Evolutionary conservation across 2,329 filamentous ascomycete genomes (phyloP).

Genomic region (Cercospora sesami): DNA sequence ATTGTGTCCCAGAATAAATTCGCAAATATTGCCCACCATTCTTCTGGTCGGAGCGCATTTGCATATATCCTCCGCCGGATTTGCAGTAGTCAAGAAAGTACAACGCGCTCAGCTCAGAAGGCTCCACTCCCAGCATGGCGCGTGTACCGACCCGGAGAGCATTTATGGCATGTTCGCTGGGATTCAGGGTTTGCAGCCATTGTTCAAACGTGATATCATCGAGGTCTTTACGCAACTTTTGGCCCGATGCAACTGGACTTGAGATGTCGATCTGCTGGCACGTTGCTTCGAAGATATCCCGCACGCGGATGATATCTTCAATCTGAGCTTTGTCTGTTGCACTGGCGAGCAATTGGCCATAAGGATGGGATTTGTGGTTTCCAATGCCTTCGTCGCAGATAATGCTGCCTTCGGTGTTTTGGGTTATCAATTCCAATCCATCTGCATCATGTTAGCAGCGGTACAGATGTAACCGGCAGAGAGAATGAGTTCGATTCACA

Average conservation of each 20-base stretch:
- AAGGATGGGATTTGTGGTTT: slow-evolving; percentile 36
- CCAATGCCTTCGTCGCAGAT: slow-evolving; percentile 47
- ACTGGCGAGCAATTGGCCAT: slow-evolving; percentile 36
- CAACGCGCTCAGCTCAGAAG: slow-evolving; percentile 52
- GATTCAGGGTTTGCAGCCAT: slow-evolving; percentile 40
- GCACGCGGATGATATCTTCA: slow-evolving; percentile 38
- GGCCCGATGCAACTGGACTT: slow-evolving; percentile 31
- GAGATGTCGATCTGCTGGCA: slow-evolving; percentile 39
- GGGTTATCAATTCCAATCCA: slow-evolving; percentile 49
- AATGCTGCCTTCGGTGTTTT: slow-evolving; percentile 50
- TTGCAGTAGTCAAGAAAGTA: slow-evolving; percentile 60
- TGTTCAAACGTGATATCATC: slow-evolving; percentile 45
- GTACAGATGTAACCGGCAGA: background rate
- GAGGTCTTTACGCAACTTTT: slow-evolving; percentile 32
- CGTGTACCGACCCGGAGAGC: slow-evolving; percentile 50
- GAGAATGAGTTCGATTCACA: slow-evolving; percentile 22
- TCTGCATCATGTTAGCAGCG: slow-evolving; percentile 21
- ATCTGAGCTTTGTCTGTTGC: slow-evolving; percentile 23
- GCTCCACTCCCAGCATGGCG: slow-evolving; percentile 55
- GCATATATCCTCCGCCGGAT: slow-evolving; percentile 53
- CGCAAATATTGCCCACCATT: slow-evolving; percentile 57
- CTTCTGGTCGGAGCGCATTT: slow-evolving; percentile 56
- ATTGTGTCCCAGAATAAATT: slow-evolving; percentile 51
- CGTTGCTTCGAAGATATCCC: slow-evolving; percentile 43
- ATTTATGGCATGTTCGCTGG: slow-evolving; percentile 38